Percentiles rank a stretch among this genome's conserved stretches.
phyloP scores from a whole-genome alignment of 306 rosid genomes.

The Aeschynomene evenia region DNA sequence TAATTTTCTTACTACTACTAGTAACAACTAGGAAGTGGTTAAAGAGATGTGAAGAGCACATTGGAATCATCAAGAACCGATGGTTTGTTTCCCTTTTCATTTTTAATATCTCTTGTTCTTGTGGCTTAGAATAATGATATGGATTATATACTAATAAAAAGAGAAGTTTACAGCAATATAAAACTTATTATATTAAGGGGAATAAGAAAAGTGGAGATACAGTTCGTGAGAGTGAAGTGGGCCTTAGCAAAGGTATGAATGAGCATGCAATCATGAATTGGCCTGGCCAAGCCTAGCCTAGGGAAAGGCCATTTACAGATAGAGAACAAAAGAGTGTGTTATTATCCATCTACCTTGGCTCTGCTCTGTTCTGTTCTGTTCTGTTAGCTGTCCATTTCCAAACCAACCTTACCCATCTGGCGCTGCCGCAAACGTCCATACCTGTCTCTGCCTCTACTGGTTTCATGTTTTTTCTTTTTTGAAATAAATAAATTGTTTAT shows the following conservation, averaged over 20 bases:
- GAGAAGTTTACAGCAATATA: neutral
- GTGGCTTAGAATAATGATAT: neutral
- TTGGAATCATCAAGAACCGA: neutral
- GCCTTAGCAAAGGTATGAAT: neutral
- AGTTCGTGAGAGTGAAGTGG: neutral
- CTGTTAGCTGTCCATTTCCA: neutral
- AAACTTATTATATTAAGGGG: too few species aligned
- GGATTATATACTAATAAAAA: too few species aligned
- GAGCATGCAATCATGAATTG: neutral
- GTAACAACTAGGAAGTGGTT: neutral
- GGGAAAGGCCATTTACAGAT: neutral
- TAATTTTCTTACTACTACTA: neutral
- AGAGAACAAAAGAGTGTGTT: neutral
- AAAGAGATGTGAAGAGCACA: neutral
- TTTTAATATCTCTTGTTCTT: neutral
- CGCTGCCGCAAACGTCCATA: neutral
- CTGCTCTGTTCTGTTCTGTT: too few species aligned
- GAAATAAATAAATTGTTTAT: too few species aligned
- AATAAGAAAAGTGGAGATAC: too few species aligned
- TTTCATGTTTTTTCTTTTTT: neutral
- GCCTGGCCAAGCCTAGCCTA: too few species aligned
- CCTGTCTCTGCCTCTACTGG: too few species aligned
- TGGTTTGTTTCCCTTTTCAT: too few species aligned
- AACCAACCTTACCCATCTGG: neutral
- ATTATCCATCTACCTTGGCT: neutral